Base-by-base conservation (phyloP, 2,329 filamentous ascomycete genomes). In the Diaporthe capsici region DNA sequence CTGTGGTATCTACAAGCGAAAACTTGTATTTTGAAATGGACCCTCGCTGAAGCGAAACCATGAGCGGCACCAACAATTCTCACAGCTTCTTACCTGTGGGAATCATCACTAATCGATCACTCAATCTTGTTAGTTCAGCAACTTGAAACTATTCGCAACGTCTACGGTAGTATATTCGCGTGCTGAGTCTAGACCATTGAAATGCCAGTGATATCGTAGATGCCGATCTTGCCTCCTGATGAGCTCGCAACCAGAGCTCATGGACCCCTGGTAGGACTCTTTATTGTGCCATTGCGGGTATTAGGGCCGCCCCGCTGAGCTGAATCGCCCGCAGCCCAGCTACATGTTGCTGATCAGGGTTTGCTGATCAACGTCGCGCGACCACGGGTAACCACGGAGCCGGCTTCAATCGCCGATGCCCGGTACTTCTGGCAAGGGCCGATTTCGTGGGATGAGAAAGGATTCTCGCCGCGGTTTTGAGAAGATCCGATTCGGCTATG, bases 141-240 rank as follows among this genome's bases (percentile, higher is more conserved):
- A 67, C 10, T 37, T 67, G 4, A 37, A 51, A 12, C 44, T 51
- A 51, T 37, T 17, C 20, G 28, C 44, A 51, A 25, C 44, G 22
- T 68, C 22, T 42, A 37, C 5, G 8, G 44, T 20, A 25, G 12
- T 34, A 51, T 20, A 25, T 53, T 37, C 47, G 44, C 22, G 47
- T 51, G 63, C 63, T 25, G 44, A 68, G 37, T 61, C 37, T n/a
- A 61, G 44, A 53, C 25, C 63, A 17, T 37, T 51, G 63, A 25
- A 37, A 17, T n/a, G 44, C 31, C 44, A 15, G 47, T n/a, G 31
- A 67, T 20, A 22, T 22, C 44, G 28, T 31, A 51, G 44, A 68
- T 68, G 7, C 44, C 44, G 9, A 37, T 53, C 44, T 68, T 37
- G 63, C 63, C 44, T 51, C 44, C 63, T 37, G 31, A 39, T 15